A percentile compares a stretch with the other conserved stretches of the same genome.
Conservation (phyloP, 371 early-diverging fungal species). For the Zancudomyces culisetae region DNA sequence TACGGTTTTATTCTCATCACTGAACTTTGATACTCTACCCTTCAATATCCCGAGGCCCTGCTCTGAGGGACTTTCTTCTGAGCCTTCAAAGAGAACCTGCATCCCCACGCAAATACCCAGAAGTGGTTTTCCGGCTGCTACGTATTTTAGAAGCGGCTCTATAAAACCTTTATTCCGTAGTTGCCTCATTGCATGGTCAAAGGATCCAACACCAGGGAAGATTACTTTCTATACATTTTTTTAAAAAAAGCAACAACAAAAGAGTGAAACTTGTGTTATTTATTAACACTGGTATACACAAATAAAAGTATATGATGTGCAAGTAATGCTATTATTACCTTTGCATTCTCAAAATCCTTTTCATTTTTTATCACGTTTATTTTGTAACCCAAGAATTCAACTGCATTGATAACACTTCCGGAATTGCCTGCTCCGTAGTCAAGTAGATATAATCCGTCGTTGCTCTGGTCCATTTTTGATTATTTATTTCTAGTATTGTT, state of each 20-base stretch:
- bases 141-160: conserved; percentile 61
- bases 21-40: conserved; percentile 47
- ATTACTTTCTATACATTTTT: conserved; percentile 59
- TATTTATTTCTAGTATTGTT: too few species aligned
- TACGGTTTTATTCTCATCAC: conserved; percentile 49
- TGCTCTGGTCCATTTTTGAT: too few species aligned
- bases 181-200: conserved; percentile 74
- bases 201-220: conserved; percentile 96
- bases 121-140: conserved; percentile 68
- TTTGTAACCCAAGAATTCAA: conserved; percentile 67
- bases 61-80: conserved; percentile 66
- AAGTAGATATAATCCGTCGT: conserved; percentile 40
- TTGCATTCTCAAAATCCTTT: conserved; percentile 69
- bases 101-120: conserved; percentile 97
- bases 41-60: conserved; percentile 73
- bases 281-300: not conserved
- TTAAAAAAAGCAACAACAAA: not conserved
- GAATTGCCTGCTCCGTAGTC: conserved; percentile 98
- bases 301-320: not conserved
- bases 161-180: conserved; percentile 52
- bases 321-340: conserved; percentile 30
- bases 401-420: conserved; percentile 85
- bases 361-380: conserved; percentile 50
- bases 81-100: conserved; percentile 84
- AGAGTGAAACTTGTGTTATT: not conserved